phyloP scores from a whole-genome alignment of 139 green algal species.

The Picochlorum sp. region DNA sequence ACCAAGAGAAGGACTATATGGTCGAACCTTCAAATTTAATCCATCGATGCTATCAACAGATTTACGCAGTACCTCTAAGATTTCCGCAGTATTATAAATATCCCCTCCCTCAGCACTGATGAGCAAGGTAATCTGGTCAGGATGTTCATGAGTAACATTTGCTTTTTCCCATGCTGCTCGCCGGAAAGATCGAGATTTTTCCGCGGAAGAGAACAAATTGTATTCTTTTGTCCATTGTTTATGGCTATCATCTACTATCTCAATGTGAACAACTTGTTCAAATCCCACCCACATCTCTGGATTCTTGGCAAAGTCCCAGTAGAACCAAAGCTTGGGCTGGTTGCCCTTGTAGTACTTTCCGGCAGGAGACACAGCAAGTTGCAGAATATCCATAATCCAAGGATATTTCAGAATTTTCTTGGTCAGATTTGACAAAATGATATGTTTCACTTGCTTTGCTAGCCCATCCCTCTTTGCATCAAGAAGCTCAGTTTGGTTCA shows the following conservation, averaged over 20 bases:
- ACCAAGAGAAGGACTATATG: conserved; percentile 26
- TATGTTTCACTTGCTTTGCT: background rate
- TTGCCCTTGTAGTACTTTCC: background rate
- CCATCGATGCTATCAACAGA: conserved; percentile 9
- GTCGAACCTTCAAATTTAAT: conserved; percentile 20
- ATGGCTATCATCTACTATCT: background rate
- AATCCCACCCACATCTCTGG: conserved; percentile 49
- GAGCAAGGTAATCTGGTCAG: conserved; percentile 42
- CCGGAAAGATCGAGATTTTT: background rate
- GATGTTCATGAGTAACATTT: background rate
- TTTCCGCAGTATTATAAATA: conserved; percentile 11
- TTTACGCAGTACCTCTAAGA: conserved; percentile 35
- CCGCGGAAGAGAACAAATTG: background rate
- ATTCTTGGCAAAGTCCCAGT: conserved; percentile 20
- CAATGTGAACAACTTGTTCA: conserved; percentile 40
- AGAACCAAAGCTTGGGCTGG: conserved; percentile 20
- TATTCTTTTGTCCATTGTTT: background rate
- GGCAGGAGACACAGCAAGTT: background rate
- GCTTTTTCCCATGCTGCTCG: background rate
- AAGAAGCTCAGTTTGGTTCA: background rate
- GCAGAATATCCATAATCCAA: conserved; percentile 53
- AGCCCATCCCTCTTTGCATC: background rate
- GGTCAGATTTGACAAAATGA: conserved; percentile 23
- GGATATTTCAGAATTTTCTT: conserved; percentile 5
- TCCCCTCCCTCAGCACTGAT: conserved; percentile 4